Evolutionary conservation across 2,329 filamentous ascomycete genomes (phyloP).

Genomic region (Colletotrichum scovillei): DNA sequence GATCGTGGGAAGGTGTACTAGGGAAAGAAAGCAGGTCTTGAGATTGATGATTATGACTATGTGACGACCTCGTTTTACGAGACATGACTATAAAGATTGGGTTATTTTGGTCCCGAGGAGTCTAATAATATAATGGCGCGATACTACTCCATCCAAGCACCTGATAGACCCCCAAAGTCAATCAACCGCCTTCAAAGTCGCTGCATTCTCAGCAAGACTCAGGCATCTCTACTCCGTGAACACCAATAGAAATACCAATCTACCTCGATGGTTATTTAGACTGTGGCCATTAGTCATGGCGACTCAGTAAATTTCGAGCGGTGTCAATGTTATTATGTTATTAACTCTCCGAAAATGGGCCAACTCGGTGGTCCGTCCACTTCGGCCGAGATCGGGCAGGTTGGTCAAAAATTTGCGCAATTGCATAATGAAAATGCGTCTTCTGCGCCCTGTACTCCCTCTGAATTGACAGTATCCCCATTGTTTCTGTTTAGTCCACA

Average conservation of each 20-base stretch:
- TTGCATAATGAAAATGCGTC: neutral
- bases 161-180: no score
- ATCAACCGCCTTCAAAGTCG: neutral
- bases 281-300: neutral
- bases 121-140: neutral
- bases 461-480: neutral
- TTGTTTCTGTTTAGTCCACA: neutral
- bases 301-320: neutral
- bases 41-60: neutral
- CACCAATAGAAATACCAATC: neutral
- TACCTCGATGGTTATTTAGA: neutral
- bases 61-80: no score
- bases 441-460: neutral
- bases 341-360: conserved; percentile 9
- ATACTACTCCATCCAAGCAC: no score
- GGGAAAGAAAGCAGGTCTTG: neutral
- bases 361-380: conserved; percentile 8
- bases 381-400: conserved; percentile 27
- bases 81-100: rapidly evolving
- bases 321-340: conserved; percentile 1
- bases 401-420: conserved; percentile 6
- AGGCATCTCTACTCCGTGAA: neutral
- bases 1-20: neutral
- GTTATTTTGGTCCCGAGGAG: rapidly evolving
- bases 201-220: neutral